Evolutionary conservation across 2,329 filamentous ascomycete species (phyloP), one percentile per base, ranked within the genome.

Genomic region (Purpureocillium takamizusanense): DNA sequence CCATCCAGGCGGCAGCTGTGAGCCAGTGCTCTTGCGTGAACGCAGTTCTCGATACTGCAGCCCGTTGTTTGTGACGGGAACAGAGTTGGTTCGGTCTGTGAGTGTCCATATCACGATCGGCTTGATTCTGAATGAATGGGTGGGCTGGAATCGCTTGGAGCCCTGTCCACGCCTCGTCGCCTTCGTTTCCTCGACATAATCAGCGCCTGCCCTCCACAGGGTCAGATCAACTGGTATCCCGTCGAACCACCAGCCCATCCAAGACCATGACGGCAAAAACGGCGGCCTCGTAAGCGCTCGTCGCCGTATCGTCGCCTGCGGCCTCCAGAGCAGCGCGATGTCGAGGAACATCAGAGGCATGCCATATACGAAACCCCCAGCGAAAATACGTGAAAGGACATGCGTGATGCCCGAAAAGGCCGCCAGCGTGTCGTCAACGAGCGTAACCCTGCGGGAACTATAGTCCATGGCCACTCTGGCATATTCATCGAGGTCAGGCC

Each of bases 201-300:
- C 65, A 8, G 61, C 61, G 2, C 63, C 60, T 1, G 63, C 62
- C 35, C 57, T 57, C 65, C 65, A 68, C 10, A 68, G 50, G 6
- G 51, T 53, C 40, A 67, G 44, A 38, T 68, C 65, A 12, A 63
- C 60, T 6, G 64, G 56, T 12, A 67, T 53, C 21, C 59, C 62
- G 40, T 68, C 65, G 39, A 64, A 66, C 58, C 63, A 66, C 65
- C 65, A 69, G 16, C 65, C 65, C 58, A 69, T 62, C 65, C 65
- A 69, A 23, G 63, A 65, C 65, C 65, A 69, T 4, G 62, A 65
- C 1, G 65, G 65, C 6, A 68, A 51, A 37, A 62, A 63, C 2
- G 62, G 56, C 10, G 60, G 53, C 0, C 56, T 54, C 4, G 59
- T 50, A 7, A 62, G 46, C 7, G 58, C 57, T 16, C 64, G 50